A percentile compares a stretch with the other conserved stretches of the same genome.
phyloP scores from a whole-genome alignment of 2,329 filamentous ascomycete species.

The Xylariaceae sp. region DNA sequence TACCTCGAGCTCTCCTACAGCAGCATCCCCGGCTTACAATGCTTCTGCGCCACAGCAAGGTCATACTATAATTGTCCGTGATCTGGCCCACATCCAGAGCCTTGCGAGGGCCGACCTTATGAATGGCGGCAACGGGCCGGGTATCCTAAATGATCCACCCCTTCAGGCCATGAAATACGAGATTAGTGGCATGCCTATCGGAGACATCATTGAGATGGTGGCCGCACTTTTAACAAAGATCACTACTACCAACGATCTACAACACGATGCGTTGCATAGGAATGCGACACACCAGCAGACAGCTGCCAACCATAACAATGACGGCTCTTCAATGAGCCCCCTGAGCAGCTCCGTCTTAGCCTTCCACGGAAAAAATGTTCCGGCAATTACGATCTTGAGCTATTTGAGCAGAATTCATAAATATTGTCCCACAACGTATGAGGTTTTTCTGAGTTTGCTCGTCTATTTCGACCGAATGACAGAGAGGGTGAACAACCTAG shows the following conservation, averaged over 20 bases:
- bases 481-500: conserved; percentile 86
- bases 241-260: conserved; percentile 91
- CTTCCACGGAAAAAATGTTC: conserved; percentile 98
- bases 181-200: conserved; percentile 96
- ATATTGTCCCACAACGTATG: conserved; percentile 98
- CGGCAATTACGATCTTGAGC: conserved; percentile 94
- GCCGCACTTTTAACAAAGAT: conserved; percentile 96
- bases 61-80: conserved; percentile 77
- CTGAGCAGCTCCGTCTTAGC: conserved; percentile 77
- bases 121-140: conserved; percentile 54
- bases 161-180: conserved; percentile 76
- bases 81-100: conserved; percentile 88
- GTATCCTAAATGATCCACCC: conserved; percentile 58
- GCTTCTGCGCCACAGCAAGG: conserved; percentile 51
- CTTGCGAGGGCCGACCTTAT: conserved; percentile 81
- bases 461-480: conserved; percentile 99
- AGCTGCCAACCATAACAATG: conserved; percentile 52
- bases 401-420: conserved; percentile 97
- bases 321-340: conserved; percentile 64
- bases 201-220: conserved; percentile 98
- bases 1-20: conserved; percentile 33
- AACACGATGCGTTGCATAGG: conserved; percentile 89
- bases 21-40: conserved; percentile 42
- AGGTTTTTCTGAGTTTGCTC: conserved; percentile 92
- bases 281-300: conserved; percentile 66